A percentile compares a stretch with the other conserved stretches of the same genome.
These are phyloP conservation scores for Trametes maxima DNA, from an alignment of 768 basidiomycete genomes.

Conservation along the genomic window DNA sequence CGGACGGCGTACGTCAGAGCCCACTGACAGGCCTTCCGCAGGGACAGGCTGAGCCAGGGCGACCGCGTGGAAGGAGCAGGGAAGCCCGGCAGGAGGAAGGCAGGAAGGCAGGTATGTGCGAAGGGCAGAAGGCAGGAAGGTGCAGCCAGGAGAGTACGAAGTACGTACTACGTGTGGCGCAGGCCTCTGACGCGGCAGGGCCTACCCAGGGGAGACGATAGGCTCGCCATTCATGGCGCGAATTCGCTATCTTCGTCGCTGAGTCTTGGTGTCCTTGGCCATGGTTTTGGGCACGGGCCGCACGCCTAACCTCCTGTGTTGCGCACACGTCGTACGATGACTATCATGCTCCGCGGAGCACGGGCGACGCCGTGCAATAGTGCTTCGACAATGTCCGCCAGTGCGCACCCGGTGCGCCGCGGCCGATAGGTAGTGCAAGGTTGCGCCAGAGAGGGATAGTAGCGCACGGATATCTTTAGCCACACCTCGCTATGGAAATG, in stretches of 20 bases:
- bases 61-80: slow-evolving; percentile 1
- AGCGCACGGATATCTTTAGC: background rate
- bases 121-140: background rate
- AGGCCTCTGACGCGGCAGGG: background rate
- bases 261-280: too few relatives aligned
- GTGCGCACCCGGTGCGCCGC: background rate
- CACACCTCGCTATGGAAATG: background rate
- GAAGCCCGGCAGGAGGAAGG: background rate
- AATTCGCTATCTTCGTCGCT: too few relatives aligned
- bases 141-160: background rate
- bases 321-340: background rate
- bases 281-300: too few relatives aligned
- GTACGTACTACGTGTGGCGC: too few relatives aligned
- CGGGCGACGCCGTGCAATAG: background rate
- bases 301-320: too few relatives aligned
- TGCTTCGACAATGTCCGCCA: background rate
- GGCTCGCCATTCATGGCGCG: background rate
- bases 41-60: background rate
- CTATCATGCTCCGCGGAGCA: slow-evolving; percentile 6
- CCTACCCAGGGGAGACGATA: background rate
- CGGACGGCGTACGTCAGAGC: background rate
- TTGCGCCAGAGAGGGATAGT: background rate
- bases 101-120: background rate
- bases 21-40: background rate
- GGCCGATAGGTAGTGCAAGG: background rate